These are phyloP conservation scores for Euphorbia lathyris DNA, from an alignment of 345 rosid species.

Conservation along the genomic window DNA sequence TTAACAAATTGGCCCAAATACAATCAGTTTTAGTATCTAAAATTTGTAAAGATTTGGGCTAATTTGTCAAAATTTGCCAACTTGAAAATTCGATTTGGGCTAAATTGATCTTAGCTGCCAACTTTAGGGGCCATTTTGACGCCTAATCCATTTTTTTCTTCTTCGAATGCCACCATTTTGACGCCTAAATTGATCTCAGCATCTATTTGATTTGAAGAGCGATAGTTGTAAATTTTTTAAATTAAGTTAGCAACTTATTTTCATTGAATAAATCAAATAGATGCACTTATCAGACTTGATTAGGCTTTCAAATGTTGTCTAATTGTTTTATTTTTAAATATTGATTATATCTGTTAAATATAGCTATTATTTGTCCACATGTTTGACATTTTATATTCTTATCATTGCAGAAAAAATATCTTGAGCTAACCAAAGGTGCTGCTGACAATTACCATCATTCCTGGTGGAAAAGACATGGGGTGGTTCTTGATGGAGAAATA, in stretches of 20 bases:
- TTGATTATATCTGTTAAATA: background rate
- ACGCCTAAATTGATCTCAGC: too few species aligned
- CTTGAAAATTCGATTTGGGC: too few species aligned
- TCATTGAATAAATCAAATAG: background rate
- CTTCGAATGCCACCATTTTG: background rate
- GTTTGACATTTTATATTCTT: slow-evolving; percentile 15
- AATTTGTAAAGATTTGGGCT: too few species aligned
- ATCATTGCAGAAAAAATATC: slow-evolving; percentile 75
- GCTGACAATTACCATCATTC: slow-evolving; percentile 92
- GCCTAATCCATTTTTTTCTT: too few species aligned
- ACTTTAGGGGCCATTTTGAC: too few species aligned
- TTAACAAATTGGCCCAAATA: too few species aligned
- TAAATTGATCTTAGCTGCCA: too few species aligned
- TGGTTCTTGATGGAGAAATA: slow-evolving; percentile 95
- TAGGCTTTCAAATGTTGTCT: background rate
- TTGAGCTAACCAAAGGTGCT: slow-evolving; percentile 91
- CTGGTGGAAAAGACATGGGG: slow-evolving; percentile 99
- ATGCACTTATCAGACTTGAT: background rate
- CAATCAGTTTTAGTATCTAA: too few species aligned
- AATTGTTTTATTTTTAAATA: background rate
- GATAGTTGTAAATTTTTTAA: background rate
- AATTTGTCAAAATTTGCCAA: too few species aligned
- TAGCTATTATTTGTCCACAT: background rate
- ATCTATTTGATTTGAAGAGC: background rate
- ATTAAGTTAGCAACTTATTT: background rate